Evolutionary conservation across 2,329 filamentous ascomycete genomes (phyloP).

Genomic region (Colletotrichum salicis): DNA sequence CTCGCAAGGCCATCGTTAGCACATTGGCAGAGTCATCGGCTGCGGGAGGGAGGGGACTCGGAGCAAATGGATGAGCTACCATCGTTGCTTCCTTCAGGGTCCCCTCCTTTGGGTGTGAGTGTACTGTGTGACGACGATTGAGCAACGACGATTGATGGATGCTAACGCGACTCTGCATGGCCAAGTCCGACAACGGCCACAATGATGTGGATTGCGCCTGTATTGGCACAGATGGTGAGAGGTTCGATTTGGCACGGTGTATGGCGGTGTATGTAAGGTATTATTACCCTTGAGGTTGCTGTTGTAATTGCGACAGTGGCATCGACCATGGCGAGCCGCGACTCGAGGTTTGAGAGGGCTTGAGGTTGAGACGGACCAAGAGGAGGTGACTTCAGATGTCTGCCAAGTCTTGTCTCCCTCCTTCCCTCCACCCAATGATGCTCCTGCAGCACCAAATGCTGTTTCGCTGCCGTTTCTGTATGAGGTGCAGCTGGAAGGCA

Average conservation of each 20-base stretch:
- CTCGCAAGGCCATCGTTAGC: constrained; percentile 18
- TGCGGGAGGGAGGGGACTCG: not conserved
- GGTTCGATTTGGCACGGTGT: not conserved
- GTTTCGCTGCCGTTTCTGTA: constrained; percentile 27
- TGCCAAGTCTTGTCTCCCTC: not conserved
- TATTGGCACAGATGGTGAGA: constrained; percentile 11
- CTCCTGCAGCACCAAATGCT: constrained; percentile 1
- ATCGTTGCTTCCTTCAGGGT: constrained; percentile 24
- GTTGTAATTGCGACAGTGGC: not conserved
- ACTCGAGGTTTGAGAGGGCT: not conserved
- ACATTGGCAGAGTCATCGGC: constrained; percentile 5
- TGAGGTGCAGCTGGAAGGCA: not conserved
- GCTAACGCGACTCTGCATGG: not conserved
- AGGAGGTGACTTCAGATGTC: not conserved
- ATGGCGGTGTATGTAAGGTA: not conserved
- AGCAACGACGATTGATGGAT: not conserved
- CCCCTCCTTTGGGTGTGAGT: not conserved
- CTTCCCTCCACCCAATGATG: not conserved
- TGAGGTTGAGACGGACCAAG: not conserved
- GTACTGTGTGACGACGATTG: not conserved
- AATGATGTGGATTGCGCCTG: not conserved
- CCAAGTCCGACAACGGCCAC: too few species aligned
- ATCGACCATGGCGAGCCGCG: not conserved
- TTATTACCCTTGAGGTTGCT: constrained; percentile 18
- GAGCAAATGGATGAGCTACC: not conserved